phyloP scores from a whole-genome alignment of 2,329 filamentous ascomycete species.

The Venturia nashicola region DNA sequence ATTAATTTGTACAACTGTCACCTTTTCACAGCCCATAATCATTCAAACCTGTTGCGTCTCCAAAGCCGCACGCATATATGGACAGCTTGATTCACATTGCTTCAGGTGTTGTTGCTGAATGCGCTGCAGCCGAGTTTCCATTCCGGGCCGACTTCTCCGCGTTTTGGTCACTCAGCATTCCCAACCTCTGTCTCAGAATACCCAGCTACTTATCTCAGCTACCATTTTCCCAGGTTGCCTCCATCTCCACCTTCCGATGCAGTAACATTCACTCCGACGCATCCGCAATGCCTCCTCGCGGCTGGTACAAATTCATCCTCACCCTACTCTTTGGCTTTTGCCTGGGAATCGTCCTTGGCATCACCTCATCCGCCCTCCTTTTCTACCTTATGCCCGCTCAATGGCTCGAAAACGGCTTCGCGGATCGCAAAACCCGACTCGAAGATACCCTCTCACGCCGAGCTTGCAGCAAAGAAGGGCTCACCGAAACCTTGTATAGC shows the following conservation, averaged over 20 bases:
- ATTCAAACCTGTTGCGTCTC: too few relatives aligned
- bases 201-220: too few relatives aligned
- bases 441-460: neutral
- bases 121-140: neutral
- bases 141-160: neutral
- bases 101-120: too few relatives aligned
- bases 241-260: neutral
- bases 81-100: too few relatives aligned
- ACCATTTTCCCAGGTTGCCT: neutral
- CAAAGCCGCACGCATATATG: too few relatives aligned
- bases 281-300: constrained; percentile 3
- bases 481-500: neutral
- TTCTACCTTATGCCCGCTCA: constrained; percentile 5
- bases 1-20: too few relatives aligned
- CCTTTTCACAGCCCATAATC: too few relatives aligned
- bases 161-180: neutral
- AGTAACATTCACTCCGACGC: neutral
- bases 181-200: too few relatives aligned
- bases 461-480: constrained; percentile 1
- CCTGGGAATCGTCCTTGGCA: constrained; percentile 8
- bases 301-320: constrained; percentile 8
- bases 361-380: constrained; percentile 8
- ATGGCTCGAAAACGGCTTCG: constrained; percentile 9
- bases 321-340: constrained; percentile 7
- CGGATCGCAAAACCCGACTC: constrained; percentile 1